Base-by-base conservation (phyloP, 768 basidiomycete genomes). In the Crassisporium funariophilum region DNA sequence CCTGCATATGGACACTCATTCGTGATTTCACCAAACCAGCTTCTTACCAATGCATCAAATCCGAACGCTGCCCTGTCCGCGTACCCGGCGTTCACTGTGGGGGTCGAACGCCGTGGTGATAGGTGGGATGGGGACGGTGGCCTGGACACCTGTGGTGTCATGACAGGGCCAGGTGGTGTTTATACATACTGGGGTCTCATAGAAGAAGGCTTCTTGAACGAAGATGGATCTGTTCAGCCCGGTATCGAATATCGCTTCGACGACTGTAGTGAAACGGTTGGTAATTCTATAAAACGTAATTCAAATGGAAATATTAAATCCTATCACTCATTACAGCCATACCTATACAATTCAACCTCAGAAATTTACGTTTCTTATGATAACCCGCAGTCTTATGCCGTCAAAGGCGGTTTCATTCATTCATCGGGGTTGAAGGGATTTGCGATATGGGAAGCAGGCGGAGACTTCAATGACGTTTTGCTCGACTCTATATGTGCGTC, bases 1-100 rank as follows among this genome's bases (percentile, higher is more conserved):
- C 81, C 93, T 10, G 71, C 85, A 13, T 95, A 91, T 66, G 91
- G 90, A 0, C 91, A 91, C 67, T 82, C 89, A 16, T 94, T 73
- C 73, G 73, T 79, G 29, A 58, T 73, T 6, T 36, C 60, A 4
- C 51, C 56, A 12, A 54, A 48, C 15, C 53, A 67, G 25, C 80
- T 80, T 0, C 57, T 76, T 48, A 49, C 59, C 3, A 45, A 57
- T 17, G 59, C 57, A 16, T 58, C 47, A 44, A 53, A 45, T 38
- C 49, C 53, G n/a, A 59, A 62, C 20, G 49, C 58, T 3, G 52
- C 55, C 7, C 61, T 86, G 22, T 66, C 67, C n/a, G 25, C 72
- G 13, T 86, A 75, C 64, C 81, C 84, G 2, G 36, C 66, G 1
- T 90, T 83, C 52, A 64, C 79, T 57, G 58, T 67, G 2, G 57